Conservation (phyloP, 768 basidiomycete species). For the Suillus occidentalis region DNA sequence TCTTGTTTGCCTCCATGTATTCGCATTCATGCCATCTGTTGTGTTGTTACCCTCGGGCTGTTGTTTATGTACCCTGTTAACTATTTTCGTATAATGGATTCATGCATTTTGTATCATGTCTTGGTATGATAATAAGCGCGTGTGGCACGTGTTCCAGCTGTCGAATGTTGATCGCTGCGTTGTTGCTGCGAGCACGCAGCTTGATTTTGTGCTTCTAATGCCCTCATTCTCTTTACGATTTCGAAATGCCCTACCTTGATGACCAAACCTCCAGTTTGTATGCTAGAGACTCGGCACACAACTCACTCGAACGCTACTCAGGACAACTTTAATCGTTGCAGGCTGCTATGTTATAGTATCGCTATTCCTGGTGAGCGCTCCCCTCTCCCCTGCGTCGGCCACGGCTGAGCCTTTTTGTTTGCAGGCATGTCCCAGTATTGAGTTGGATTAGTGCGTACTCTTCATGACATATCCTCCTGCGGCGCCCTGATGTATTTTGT, state of each 20-base stretch:
- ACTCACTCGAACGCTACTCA: constrained; percentile 71
- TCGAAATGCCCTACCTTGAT: constrained; percentile 31
- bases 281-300: constrained; percentile 27
- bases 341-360: constrained; percentile 73
- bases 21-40: constrained; percentile 7
- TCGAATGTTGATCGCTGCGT: background rate
- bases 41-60: constrained; percentile 10
- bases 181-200: background rate
- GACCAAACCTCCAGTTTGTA: constrained; percentile 18
- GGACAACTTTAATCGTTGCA: constrained; percentile 77
- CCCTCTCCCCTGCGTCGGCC: background rate
- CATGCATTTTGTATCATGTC: constrained; percentile 5
- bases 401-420: constrained; percentile 10
- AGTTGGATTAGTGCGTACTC: constrained; percentile 66
- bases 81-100: constrained; percentile 20
- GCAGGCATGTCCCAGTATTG: constrained; percentile 77
- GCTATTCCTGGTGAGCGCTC: constrained; percentile 67
- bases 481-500: constrained; percentile 3
- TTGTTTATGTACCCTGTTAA: constrained; percentile 23
- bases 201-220: background rate
- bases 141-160: background rate
- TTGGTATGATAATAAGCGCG: background rate
- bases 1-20: constrained; percentile 10
- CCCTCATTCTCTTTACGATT: constrained; percentile 16
- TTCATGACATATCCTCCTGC: background rate